Evolutionary conservation across 768 basidiomycete genomes (phyloP), one percentile per base, ranked within the genome.

Genomic region (Cubamyces lactineus): DNA sequence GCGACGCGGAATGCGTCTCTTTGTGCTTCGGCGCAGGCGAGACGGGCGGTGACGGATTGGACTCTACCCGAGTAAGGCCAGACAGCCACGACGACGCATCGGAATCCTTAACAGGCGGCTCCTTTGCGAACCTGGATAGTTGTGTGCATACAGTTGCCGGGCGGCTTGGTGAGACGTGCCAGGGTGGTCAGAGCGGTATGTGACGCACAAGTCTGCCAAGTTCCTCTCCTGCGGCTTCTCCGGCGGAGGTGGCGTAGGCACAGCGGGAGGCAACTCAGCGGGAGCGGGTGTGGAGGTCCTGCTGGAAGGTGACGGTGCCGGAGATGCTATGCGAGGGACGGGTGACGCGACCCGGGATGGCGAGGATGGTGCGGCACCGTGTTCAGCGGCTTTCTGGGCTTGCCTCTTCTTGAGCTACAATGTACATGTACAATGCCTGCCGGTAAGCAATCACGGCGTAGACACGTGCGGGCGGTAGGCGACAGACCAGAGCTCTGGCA

Each of bases 331-430:
- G 57, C 75, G 71, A 28, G 65, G 66, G 40, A 69, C 58, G 0
- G 68, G 50, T 3, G 67, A 58, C 4, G 68, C 50, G 26, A 53
- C 66, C 74, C 72, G 53, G 79, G 63, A 56, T 0, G 34, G 34
- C 4, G 58, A 41, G 1, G 59, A 38, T 1, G 58, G 15, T 3
- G 54, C 39, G 11, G 54, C 54, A 17, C 54, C 59, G 2, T 49
- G 47, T 23, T 61, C 84, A 49, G 77, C 78, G 42, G 79, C 79
- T 73, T 90, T 91, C 68, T 86, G 87, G 66, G 89, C 86, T 66
- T 91, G 89, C 61, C 88, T 83, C 75, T 90, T 91, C 81, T 92
- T 91, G 72, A 93, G 81, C 91, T 93, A 74, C 34, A 52, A 58
- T 48, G n/a, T 93, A 74, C 40, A 58, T 48, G n/a, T 93, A 74